Conservation (phyloP, 2,329 filamentous ascomycete species). For the Aureobasidium namibiae region DNA sequence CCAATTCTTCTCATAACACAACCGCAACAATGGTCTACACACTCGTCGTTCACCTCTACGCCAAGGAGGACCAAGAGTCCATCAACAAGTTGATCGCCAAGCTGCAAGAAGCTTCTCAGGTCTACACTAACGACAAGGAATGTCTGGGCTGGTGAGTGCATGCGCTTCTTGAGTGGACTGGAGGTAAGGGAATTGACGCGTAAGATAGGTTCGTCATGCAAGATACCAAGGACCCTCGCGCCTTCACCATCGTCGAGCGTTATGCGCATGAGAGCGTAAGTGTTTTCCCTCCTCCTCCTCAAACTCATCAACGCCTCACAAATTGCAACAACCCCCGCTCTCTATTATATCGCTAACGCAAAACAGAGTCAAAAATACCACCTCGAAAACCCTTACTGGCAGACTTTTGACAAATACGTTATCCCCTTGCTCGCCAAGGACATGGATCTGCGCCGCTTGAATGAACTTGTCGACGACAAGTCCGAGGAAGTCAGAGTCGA, state of each 20-base stretch:
- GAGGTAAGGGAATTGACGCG: background rate
- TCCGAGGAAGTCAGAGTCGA: slow-evolving; percentile 32
- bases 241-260: slow-evolving; percentile 68
- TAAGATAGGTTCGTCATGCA: slow-evolving; percentile 66
- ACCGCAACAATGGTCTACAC: slow-evolving; percentile 55
- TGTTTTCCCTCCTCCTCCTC: slow-evolving; percentile 15
- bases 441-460: slow-evolving; percentile 61
- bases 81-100: slow-evolving; percentile 63
- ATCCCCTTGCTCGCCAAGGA: slow-evolving; percentile 57
- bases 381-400: slow-evolving; percentile 60
- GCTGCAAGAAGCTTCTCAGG: slow-evolving; percentile 63
- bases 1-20: background rate
- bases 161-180: background rate
- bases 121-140: slow-evolving; percentile 66
- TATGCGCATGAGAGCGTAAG: slow-evolving; percentile 58
- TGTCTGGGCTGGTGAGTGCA: slow-evolving; percentile 34
- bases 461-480: slow-evolving; percentile 52
- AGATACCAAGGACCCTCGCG: slow-evolving; percentile 56
- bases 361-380: slow-evolving; percentile 36
- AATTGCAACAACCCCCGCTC: no score
- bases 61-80: slow-evolving; percentile 55
- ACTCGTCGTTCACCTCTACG: slow-evolving; percentile 61
- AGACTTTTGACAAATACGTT: slow-evolving; percentile 69
- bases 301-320: slow-evolving; percentile 17
- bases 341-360: background rate